phyloP scores from a whole-genome alignment of 108 stramenopile species.

The Ochromonas danica region DNA sequence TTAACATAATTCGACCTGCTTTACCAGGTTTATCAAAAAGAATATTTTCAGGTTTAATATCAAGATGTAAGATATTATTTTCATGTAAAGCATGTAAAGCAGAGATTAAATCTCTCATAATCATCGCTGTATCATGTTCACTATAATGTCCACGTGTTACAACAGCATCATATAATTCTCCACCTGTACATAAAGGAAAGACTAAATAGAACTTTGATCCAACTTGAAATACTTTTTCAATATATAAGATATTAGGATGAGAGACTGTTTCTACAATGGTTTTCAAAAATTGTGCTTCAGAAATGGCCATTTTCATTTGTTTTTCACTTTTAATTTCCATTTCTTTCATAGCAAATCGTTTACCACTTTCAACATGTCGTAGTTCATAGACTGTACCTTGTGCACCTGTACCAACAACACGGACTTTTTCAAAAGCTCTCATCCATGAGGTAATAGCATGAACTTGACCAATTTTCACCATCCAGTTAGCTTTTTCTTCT shows the following conservation, averaged over 20 bases:
- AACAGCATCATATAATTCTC: conserved; percentile 86
- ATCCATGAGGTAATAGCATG: conserved; percentile 6
- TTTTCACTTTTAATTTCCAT: conserved; percentile 1
- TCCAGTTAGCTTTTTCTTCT: background rate
- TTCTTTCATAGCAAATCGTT: conserved; percentile 26
- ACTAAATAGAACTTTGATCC: conserved; percentile 59
- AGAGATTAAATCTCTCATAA: conserved; percentile 33
- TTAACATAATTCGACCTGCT: background rate
- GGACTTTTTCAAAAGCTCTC: background rate
- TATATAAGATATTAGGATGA: conserved; percentile 29
- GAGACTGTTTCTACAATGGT: background rate
- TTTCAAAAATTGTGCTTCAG: conserved; percentile 31
- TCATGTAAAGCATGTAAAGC: conserved; percentile 42
- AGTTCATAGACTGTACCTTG: conserved; percentile 29
- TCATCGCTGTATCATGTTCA: conserved; percentile 64
- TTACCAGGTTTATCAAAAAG: conserved; percentile 21
- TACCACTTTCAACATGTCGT: conserved; percentile 8
- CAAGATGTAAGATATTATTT: conserved; percentile 39
- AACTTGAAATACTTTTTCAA: conserved; percentile 20
- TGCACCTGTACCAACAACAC: background rate
- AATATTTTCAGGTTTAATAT: no score
- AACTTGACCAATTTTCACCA: background rate
- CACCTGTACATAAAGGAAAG: conserved; percentile 90
- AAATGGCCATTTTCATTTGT: conserved; percentile 22
- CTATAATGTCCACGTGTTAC: conserved; percentile 60